Evolutionary conservation across 768 basidiomycete genomes (phyloP).

Genomic region (Coprinopsis sp.): DNA sequence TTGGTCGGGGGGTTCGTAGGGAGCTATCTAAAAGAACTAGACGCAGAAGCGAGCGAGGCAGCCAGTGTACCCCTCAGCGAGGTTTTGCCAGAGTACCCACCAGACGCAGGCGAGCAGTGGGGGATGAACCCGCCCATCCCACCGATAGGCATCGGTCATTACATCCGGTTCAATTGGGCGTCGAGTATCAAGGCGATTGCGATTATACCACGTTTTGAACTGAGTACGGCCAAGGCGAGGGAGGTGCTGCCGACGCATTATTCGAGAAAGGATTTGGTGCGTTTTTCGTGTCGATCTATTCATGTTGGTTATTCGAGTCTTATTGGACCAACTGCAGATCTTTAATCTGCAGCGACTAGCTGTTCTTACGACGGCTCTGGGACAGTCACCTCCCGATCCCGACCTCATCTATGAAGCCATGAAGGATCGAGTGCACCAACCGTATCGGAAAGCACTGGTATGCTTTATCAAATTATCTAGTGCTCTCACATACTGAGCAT

Average conservation of each 20-base stretch:
- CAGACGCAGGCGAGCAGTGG: conserved; percentile 90
- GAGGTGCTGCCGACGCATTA: conserved; percentile 83
- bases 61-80: conserved; percentile 92
- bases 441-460: conserved; percentile 85
- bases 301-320: conserved; percentile 1
- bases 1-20: conserved; percentile 97
- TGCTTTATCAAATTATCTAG: conserved; percentile 22
- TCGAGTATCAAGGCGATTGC: conserved; percentile 84
- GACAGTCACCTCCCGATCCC: conserved; percentile 86
- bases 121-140: conserved; percentile 84
- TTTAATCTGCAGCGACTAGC: conserved; percentile 97
- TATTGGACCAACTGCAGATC: conserved; percentile 48
- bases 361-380: conserved; percentile 91
- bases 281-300: conserved; percentile 25
- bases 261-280: conserved; percentile 85
- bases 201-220: conserved; percentile 92
- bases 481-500: neutral
- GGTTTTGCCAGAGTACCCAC: conserved; percentile 93
- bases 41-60: conserved; percentile 71
- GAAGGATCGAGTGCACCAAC: conserved; percentile 98
- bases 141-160: conserved; percentile 90
- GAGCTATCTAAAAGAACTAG: conserved; percentile 89
- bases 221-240: conserved; percentile 93
- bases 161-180: conserved; percentile 85
- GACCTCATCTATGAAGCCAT: conserved; percentile 98